Evolutionary conservation across 108 stramenopile species (phyloP).

Genomic region (Mayamaea pseudoterrestris): DNA sequence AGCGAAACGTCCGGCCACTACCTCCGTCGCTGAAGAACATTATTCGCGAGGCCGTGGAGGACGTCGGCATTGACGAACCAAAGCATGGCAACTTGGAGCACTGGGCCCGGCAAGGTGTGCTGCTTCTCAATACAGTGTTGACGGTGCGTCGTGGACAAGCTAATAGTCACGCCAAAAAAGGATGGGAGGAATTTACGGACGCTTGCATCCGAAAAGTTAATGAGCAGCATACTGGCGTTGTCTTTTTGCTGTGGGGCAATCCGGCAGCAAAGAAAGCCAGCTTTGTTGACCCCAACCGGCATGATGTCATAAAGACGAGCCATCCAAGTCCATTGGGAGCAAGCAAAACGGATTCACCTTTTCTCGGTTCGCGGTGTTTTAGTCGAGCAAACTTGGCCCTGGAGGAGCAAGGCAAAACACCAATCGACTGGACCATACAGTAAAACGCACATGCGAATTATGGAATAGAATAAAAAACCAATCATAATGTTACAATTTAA

Average conservation of each 20-base stretch:
- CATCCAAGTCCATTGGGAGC: conserved; percentile 91
- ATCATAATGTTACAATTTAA: too few species aligned
- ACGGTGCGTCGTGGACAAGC: conserved; percentile 83
- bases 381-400: conserved; percentile 82
- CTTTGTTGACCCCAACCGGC: conserved; percentile 27
- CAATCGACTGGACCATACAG: conserved; percentile 19
- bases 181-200: conserved; percentile 98
- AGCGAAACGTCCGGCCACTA: conserved; percentile 35
- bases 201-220: conserved; percentile 65
- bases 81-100: conserved; percentile 56
- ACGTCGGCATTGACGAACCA: conserved; percentile 24
- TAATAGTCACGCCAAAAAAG: conserved; percentile 82
- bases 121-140: conserved; percentile 91
- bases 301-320: conserved; percentile 20
- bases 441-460: neutral
- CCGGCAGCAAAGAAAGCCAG: conserved; percentile 73
- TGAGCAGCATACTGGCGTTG: conserved; percentile 48
- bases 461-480: too few species aligned
- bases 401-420: conserved; percentile 14
- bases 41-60: conserved; percentile 20
- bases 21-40: conserved; percentile 94
- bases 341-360: conserved; percentile 79
- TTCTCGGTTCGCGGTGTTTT: conserved; percentile 87
- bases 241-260: conserved; percentile 97
- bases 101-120: conserved; percentile 92